Conservation (phyloP, 2,329 filamentous ascomycete species). For the Stylonectria norvegica region DNA sequence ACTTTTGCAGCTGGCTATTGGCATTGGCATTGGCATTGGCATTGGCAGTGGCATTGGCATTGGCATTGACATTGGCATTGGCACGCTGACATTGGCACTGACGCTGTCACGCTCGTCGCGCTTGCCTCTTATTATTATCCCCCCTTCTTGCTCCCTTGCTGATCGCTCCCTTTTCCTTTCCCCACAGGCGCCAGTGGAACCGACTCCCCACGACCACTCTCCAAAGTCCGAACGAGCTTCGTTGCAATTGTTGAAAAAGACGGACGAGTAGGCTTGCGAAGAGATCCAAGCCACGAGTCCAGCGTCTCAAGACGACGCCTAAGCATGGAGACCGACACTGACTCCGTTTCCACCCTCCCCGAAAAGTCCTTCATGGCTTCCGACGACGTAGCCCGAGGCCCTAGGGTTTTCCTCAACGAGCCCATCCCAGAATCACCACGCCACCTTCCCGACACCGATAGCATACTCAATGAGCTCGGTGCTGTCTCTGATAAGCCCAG, state of each 20-base stretch:
- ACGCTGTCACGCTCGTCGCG: no score
- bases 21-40: no score
- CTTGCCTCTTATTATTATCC: no score
- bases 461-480: conserved; percentile 13
- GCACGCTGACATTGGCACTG: no score
- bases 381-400: conserved; percentile 23
- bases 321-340: conserved; percentile 35
- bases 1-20: no score
- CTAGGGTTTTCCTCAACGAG: conserved; percentile 33
- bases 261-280: conserved; percentile 52
- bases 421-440: conserved; percentile 43
- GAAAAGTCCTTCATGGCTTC: conserved; percentile 35
- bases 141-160: conserved; percentile 18
- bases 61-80: no score
- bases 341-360: conserved; percentile 32
- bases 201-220: conserved; percentile 62
- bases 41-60: no score
- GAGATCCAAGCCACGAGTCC: conserved; percentile 38
- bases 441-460: conserved; percentile 19
- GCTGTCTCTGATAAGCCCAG: conserved; percentile 34
- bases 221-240: conserved; percentile 73
- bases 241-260: conserved; percentile 69
- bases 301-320: conserved; percentile 35
- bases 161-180: conserved; percentile 19
- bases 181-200: conserved; percentile 33